phyloP scores from a whole-genome alignment of 2,329 filamentous ascomycete genomes.

The Penicillium sp. region DNA sequence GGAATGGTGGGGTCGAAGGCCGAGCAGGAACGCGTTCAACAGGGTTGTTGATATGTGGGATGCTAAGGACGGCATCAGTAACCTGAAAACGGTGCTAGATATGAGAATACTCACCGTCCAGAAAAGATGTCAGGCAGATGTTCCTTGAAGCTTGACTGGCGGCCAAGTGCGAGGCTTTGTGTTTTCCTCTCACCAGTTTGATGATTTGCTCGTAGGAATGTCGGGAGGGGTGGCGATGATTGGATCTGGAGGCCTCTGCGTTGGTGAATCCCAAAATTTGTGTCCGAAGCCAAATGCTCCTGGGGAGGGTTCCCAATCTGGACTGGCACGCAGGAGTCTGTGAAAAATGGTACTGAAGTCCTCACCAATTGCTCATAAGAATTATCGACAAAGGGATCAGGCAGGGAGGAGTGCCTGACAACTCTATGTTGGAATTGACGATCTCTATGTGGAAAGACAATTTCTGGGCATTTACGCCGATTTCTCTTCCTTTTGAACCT shows the following conservation, averaged over 20 bases:
- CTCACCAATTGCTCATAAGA: not conserved
- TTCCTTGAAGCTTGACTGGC: not conserved
- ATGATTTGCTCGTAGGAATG: not conserved
- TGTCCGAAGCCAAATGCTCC: not conserved
- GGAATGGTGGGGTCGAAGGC: not conserved
- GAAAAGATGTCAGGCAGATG: not conserved
- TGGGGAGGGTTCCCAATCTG: not conserved
- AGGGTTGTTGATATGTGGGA: not conserved
- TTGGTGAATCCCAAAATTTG: not conserved
- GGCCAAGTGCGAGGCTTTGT: not conserved
- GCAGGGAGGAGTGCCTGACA: not conserved
- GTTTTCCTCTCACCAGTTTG: not conserved
- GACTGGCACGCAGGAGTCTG: not conserved
- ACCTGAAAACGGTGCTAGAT: not conserved
- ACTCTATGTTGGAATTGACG: not conserved
- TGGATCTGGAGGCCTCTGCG: not conserved
- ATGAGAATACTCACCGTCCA: not conserved
- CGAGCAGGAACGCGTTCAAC: not conserved
- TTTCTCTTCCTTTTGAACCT: not conserved
- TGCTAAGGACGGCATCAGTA: not conserved
- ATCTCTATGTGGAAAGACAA: not conserved
- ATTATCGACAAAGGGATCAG: constrained; percentile 1
- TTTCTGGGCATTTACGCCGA: not conserved
- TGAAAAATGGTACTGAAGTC: not conserved
- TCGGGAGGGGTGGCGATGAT: not conserved